Percentiles rank a stretch among this genome's conserved stretches.
Evolutionary conservation across 257 asterid genomes (phyloP).

Genomic region (Nicotiana knightiana): DNA sequence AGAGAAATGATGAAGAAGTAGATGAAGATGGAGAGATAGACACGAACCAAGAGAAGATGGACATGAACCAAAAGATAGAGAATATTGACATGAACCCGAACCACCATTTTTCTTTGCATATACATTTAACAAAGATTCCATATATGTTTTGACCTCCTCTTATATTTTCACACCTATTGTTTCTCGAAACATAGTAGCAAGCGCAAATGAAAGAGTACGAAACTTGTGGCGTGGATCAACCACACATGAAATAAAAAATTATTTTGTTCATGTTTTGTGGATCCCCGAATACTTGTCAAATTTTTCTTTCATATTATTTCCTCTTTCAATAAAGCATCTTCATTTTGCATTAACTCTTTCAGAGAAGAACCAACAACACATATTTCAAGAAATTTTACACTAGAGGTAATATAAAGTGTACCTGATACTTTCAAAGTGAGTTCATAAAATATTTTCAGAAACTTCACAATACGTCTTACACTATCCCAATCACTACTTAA

Average conservation of each 20-base stretch:
- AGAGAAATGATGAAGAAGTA: not conserved
- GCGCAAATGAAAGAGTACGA: not conserved
- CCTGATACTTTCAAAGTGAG: not conserved
- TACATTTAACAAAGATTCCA: not conserved
- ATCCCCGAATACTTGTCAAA: not conserved
- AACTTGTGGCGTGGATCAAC: constrained; percentile 5
- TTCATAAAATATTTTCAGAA: not conserved
- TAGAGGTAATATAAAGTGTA: not conserved
- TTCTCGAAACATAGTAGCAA: not conserved
- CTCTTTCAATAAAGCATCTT: not conserved
- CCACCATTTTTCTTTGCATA: not conserved
- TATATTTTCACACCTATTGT: not conserved
- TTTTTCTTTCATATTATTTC: not conserved
- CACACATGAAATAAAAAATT: not conserved
- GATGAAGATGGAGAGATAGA: not conserved
- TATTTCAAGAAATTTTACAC: not conserved
- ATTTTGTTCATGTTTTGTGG: not conserved
- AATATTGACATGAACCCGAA: not conserved
- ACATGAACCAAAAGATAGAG: not conserved
- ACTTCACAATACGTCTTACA: not conserved
- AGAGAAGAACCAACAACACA: not conserved
- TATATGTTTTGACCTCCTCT: not conserved
- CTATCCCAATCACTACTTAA: not conserved
- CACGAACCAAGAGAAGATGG: not conserved
- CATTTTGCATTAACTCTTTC: not conserved